phyloP scores from a whole-genome alignment of 805 yeast genomes.

The Myxozyma mucilagina region DNA sequence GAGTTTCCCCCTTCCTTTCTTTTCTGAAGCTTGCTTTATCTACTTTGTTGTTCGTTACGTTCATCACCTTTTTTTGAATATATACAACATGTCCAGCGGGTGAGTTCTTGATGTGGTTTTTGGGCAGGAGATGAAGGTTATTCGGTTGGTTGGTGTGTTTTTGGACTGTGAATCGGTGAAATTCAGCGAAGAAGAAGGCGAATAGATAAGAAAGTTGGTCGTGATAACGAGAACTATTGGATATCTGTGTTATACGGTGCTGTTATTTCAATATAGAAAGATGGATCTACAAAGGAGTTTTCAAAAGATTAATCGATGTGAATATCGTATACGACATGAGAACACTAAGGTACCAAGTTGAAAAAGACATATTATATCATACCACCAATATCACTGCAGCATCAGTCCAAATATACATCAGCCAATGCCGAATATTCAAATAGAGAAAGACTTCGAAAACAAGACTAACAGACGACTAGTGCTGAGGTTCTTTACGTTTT shows the following conservation, averaged over 20 bases:
- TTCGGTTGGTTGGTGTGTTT: neutral
- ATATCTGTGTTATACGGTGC: too few relatives aligned
- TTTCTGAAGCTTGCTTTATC: neutral
- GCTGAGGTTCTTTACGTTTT: conserved; percentile 32
- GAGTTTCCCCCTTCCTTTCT: neutral
- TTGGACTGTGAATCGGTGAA: neutral
- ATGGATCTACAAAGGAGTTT: too few relatives aligned
- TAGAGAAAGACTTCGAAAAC: neutral
- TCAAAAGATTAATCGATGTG: too few relatives aligned
- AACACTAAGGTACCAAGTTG: too few relatives aligned
- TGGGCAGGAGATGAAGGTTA: neutral
- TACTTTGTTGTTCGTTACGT: neutral
- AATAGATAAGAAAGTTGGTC: too few relatives aligned
- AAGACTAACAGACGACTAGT: conserved; percentile 5
- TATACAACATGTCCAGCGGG: conserved; percentile 14
- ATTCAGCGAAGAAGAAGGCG: too few relatives aligned
- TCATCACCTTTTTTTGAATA: neutral
- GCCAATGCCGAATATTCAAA: neutral
- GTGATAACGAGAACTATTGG: too few relatives aligned
- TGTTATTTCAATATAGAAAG: too few relatives aligned
- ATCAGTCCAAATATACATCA: neutral
- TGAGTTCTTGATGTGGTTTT: neutral
- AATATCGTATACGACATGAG: neutral
- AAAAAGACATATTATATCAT: too few relatives aligned
- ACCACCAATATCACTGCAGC: too few relatives aligned